These are phyloP conservation scores for Anisogramma anomala DNA, from an alignment of 2,329 filamentous ascomycete species.

Conservation along the genomic window DNA sequence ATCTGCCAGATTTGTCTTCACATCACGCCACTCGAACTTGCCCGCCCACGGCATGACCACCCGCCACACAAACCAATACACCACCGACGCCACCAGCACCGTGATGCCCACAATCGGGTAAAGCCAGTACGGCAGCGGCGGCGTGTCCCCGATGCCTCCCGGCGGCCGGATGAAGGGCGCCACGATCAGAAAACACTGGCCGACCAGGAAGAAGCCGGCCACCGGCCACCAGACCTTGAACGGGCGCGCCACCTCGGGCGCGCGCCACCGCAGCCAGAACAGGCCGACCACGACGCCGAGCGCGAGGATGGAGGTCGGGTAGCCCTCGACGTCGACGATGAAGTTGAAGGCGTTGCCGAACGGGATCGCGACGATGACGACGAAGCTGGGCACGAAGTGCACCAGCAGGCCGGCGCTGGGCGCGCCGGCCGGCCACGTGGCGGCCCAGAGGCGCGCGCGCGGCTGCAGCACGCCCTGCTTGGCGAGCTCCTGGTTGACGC, in stretches of 20 bases:
- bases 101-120: constrained; percentile 41
- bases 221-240: constrained; percentile 55
- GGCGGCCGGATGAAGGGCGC: constrained; percentile 53
- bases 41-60: not conserved
- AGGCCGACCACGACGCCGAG: constrained; percentile 47
- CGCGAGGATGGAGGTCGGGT: constrained; percentile 50
- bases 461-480: constrained; percentile 7
- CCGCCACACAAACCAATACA: constrained; percentile 45
- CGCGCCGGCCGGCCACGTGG: constrained; percentile 54
- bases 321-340: constrained; percentile 61
- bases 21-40: not conserved
- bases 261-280: constrained; percentile 45
- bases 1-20: not conserved
- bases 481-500: constrained; percentile 8
- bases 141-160: constrained; percentile 28
- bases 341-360: constrained; percentile 59
- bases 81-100: constrained; percentile 37
- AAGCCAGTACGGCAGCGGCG: constrained; percentile 36
- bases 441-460: constrained; percentile 42
- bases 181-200: constrained; percentile 44
- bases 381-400: constrained; percentile 55
- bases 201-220: constrained; percentile 40
- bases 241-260: constrained; percentile 49
- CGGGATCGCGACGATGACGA: constrained; percentile 55
- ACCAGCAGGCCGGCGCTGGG: constrained; percentile 57